Evolutionary conservation across 768 basidiomycete genomes (phyloP), one percentile per base, ranked within the genome.

Genomic region (Termitomyces sp.): DNA sequence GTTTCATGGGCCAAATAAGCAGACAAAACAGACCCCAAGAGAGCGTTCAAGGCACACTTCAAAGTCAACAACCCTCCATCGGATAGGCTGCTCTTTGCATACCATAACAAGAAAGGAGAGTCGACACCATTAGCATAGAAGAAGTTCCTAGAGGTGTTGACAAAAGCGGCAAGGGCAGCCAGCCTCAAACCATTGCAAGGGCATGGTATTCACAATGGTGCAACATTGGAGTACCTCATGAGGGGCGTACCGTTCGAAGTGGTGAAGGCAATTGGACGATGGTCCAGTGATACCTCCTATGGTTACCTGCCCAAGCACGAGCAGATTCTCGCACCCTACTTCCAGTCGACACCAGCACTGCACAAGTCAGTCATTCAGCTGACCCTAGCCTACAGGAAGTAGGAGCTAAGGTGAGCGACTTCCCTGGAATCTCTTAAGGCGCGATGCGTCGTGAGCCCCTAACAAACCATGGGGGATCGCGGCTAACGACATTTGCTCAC

Each of bases 161-260:
- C n/a, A n/a, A n/a, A n/a, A n/a, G n/a, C n/a, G n/a, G 60, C 59
- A 0, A 44, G 36, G 7, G 48, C 29, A 0, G 55, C 62, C 0
- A 60, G 60, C 3, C 5, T 62, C 0, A 29, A 60, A 0, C 61
- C 54, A 0, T 15, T 70, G 1, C 61, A 66, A 29, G 65, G 69
- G 1, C 72, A 74, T 52, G 60, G 68, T 7, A 62, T 72, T 0
- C 29, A 61, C 0, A 71, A 72, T 8, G 66, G 72, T 0, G 62
- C 70, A 0, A 71, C 66, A 0, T 58, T 70, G 0, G 60, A 67
- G 33, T 72, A 72, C 22, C 60, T 72, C 0, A 60, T 69, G 0
- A 45, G 47, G 0, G 66, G 66, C 0, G 55, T 68, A 5, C 55
- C 60, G 0, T 59, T 61, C 34, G 60, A 64, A 36, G 58, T 49